Conservation (phyloP, 305 asterid genomes). For the Fraxinus sp. region DNA sequence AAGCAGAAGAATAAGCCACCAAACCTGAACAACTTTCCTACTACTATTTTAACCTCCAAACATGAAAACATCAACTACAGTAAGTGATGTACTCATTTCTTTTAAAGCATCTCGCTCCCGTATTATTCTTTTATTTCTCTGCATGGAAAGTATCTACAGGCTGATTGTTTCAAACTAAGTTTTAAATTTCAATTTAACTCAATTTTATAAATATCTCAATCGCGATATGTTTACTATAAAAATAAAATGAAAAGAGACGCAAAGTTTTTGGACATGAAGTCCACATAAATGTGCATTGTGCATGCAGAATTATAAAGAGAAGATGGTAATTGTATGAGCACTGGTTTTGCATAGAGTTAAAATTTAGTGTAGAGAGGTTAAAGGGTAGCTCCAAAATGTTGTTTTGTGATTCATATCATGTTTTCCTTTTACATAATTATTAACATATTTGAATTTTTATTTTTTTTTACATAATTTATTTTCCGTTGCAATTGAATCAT, state of each 20-base stretch:
- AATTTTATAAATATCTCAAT: background rate
- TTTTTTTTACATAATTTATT: background rate
- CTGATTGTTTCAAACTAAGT: background rate
- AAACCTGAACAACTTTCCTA: background rate
- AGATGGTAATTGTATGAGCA: background rate
- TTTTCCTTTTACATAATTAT: background rate
- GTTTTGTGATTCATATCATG: background rate
- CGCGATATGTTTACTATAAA: background rate
- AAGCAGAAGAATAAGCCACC: background rate
- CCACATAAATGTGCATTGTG: background rate
- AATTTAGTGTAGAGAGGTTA: background rate
- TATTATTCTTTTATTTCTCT: background rate
- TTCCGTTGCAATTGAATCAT: background rate
- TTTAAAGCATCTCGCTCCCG: background rate
- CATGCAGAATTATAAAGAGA: background rate
- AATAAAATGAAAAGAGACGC: background rate
- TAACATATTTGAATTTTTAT: background rate
- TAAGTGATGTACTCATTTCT: background rate
- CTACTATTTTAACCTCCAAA: background rate
- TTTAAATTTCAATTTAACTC: background rate
- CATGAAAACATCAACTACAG: background rate
- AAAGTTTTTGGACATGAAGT: background rate
- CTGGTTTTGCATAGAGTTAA: background rate
- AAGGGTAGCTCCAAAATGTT: background rate
- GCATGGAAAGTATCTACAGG: background rate